Evolutionary conservation across 2,329 filamentous ascomycete genomes (phyloP), one percentile per base, ranked within the genome.

Genomic region (Chrysoporthe cubensis): DNA sequence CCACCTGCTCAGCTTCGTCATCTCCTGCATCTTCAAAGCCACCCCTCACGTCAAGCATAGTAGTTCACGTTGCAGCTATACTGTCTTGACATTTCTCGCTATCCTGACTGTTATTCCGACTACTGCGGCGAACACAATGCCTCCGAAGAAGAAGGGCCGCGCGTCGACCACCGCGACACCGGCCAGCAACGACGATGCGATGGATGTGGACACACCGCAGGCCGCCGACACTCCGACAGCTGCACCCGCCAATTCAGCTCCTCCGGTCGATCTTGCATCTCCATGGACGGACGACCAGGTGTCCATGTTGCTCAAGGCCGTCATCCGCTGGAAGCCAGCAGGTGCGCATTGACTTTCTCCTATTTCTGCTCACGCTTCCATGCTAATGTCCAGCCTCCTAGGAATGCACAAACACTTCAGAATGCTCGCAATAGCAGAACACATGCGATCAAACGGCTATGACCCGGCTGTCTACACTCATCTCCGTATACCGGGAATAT

Each of bases 281-380:
- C 87, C 90, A 37, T 99, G 96, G 96, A 97, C 94, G 4, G 94
- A 97, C 75, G 95, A 97, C 75, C 96, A 99, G 79, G 91, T 97
- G 72, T 94, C 93, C 1, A 94, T 93, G 52, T 85, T 99, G 0
- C 93, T 97, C 81, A 97, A 97, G 77, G 93, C 90, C 64, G 91
- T 98, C 72, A 94, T 98, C 71, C 87, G 90, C 76, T 97, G 92
- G 91, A 99, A 99, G 77, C 96, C 96, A n/a, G 95, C 95, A 52
- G 95, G 94, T 93, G 76, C 21, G 72, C 54, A 46, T 14, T 59
- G 18, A 42, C 18, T 40, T 21, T 34, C 26, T 34, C 16, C 21
- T 26, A 18, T 16, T 9, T 11, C 13, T 61, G 34, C 16, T 42
- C n/a, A 58, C 43, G 54, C 40, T 46, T 4, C 21, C 26, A 54